These are phyloP conservation scores for Cryomyces minteri DNA, from an alignment of 495 filamentous ascomycete genomes.

Conservation along the genomic window DNA sequence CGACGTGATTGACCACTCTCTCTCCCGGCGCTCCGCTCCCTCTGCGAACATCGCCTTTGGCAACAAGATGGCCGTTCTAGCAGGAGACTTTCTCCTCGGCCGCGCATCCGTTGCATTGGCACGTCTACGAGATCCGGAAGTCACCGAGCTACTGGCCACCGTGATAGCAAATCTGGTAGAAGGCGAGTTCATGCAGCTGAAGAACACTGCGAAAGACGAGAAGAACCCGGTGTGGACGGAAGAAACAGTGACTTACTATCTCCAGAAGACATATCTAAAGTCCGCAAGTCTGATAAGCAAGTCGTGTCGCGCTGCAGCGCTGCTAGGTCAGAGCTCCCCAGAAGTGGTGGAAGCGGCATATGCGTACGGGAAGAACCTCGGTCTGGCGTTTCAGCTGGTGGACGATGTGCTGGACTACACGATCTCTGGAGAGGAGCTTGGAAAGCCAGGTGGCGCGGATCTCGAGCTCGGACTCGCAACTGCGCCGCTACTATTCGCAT, in stretches of 20 bases:
- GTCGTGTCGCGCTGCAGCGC: conserved; percentile 73
- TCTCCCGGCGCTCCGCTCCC: conserved; percentile 59
- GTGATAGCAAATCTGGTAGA: conserved; percentile 96
- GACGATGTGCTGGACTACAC: conserved; percentile 98
- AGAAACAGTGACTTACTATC: conserved; percentile 76
- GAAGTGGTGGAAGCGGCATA: conserved; percentile 85
- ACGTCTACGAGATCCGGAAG: conserved; percentile 76
- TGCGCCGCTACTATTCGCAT: conserved; percentile 89
- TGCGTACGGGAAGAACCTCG: conserved; percentile 76
- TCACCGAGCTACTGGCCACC: conserved; percentile 82
- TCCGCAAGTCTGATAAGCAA: conserved; percentile 91
- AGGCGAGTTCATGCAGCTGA: conserved; percentile 98
- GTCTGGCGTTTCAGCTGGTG: conserved; percentile 92
- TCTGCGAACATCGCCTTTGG: conserved; percentile 88
- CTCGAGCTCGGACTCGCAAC: conserved; percentile 86
- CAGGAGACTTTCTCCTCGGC: conserved; percentile 86
- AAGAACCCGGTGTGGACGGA: conserved; percentile 63
- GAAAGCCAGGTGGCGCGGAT: conserved; percentile 90
- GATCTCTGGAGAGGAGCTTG: conserved; percentile 60
- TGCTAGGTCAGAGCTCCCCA: conserved; percentile 59
- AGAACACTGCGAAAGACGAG: conserved; percentile 86
- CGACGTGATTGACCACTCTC: conserved; percentile 90
- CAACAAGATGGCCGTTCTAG: conserved; percentile 97
- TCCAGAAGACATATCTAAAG: conserved; percentile 99
- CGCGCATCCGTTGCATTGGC: conserved; percentile 87